phyloP scores from a whole-genome alignment of 495 filamentous ascomycete genomes.

The Endocarpon pusillum region DNA sequence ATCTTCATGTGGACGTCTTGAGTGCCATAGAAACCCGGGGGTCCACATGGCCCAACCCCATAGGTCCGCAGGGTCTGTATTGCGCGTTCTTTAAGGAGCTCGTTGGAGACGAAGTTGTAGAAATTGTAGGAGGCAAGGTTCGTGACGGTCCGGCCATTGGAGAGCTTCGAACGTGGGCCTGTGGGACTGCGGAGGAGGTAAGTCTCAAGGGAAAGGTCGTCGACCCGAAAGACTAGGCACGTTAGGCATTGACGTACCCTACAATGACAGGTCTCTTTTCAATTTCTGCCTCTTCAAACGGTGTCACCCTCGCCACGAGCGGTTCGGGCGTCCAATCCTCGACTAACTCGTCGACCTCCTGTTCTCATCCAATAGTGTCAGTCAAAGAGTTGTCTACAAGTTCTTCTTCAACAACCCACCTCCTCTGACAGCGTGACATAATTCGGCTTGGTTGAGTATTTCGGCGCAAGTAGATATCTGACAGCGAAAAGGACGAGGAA shows the following conservation, averaged over 20 bases:
- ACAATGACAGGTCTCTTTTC: conserved; percentile 77
- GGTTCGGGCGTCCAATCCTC: conserved; percentile 96
- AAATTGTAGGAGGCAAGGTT: conserved; percentile 92
- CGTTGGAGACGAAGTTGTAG: conserved; percentile 89
- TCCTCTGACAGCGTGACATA: conserved; percentile 80
- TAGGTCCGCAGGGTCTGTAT: conserved; percentile 87
- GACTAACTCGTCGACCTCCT: conserved; percentile 93
- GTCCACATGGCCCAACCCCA: conserved; percentile 89
- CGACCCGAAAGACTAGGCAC: conserved; percentile 2
- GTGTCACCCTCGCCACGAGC: conserved; percentile 52
- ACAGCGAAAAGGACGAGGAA: conserved; percentile 92
- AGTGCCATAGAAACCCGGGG: conserved; percentile 93
- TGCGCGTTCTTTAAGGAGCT: conserved; percentile 82
- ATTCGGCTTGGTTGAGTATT: conserved; percentile 77
- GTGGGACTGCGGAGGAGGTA: conserved; percentile 43
- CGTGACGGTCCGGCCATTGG: conserved; percentile 73
- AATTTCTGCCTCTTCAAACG: conserved; percentile 61
- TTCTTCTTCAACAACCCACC: conserved; percentile 18
- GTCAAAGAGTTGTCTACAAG: neutral
- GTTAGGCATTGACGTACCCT: conserved; percentile 37
- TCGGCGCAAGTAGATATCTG: conserved; percentile 77
- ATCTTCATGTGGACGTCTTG: conserved; percentile 98
- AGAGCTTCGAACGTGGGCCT: conserved; percentile 75
- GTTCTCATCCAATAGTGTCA: neutral
- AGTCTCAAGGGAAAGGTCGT: neutral